phyloP scores from a whole-genome alignment of 768 basidiomycete genomes.

The Suillus clintonianus region DNA sequence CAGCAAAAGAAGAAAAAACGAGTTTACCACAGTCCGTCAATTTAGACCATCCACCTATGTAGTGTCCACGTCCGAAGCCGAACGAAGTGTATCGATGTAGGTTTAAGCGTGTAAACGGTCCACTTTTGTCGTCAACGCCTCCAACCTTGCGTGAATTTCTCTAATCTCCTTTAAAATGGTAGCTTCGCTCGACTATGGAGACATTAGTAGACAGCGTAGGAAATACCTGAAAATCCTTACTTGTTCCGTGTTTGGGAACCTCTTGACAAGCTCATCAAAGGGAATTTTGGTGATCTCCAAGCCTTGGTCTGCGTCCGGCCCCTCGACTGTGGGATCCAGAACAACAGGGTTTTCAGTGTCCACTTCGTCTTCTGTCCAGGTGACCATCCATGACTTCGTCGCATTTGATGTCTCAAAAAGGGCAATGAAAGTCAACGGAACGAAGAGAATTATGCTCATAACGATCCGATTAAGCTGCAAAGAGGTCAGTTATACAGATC shows the following conservation, averaged over 20 bases:
- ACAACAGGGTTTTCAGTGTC: slow-evolving; percentile 52
- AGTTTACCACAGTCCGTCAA: neutral
- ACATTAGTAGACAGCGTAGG: slow-evolving; percentile 7
- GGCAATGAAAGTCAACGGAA: slow-evolving; percentile 75
- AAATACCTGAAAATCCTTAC: slow-evolving; percentile 42
- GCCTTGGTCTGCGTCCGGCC: slow-evolving; percentile 52
- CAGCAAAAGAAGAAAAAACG: neutral
- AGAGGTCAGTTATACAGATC: slow-evolving; percentile 5
- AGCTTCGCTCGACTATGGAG: slow-evolving; percentile 66
- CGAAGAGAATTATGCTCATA: slow-evolving; percentile 80
- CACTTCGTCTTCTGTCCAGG: slow-evolving; percentile 67
- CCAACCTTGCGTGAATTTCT: slow-evolving; percentile 49
- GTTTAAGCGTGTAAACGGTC: slow-evolving; percentile 25
- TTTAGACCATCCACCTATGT: neutral
- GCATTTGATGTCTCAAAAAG: slow-evolving; percentile 65
- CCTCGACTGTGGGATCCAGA: slow-evolving; percentile 63
- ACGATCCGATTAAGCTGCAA: slow-evolving; percentile 70
- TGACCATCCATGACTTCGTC: slow-evolving; percentile 63
- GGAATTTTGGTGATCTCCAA: slow-evolving; percentile 68
- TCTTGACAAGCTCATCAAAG: slow-evolving; percentile 68
- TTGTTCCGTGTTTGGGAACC: slow-evolving; percentile 71
- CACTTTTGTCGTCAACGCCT: slow-evolving; percentile 38
- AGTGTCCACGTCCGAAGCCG: neutral
- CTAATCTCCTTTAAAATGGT: slow-evolving; percentile 65
- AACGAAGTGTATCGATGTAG: neutral